phyloP scores from a whole-genome alignment of 352 stramenopile genomes.

The Phytophthora kernoviae region DNA sequence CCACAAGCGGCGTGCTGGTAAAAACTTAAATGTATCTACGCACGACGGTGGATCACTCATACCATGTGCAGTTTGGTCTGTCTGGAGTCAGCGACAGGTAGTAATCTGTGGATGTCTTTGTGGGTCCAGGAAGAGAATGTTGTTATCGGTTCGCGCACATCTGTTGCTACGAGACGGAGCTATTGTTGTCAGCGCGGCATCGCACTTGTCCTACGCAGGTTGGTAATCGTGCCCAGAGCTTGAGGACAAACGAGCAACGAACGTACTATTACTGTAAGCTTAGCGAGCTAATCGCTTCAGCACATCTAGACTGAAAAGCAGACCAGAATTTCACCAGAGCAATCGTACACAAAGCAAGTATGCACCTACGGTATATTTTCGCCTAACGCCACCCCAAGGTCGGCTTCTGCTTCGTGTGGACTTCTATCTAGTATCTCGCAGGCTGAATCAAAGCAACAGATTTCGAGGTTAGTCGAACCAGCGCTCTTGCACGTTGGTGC shows the following conservation, averaged over 20 bases:
- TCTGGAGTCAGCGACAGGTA: not conserved
- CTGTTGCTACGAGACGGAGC: not conserved
- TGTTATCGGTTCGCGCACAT: conserved; percentile 4
- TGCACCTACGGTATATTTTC: conserved; percentile 26
- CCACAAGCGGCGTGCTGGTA: conserved; percentile 15
- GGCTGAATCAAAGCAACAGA: conserved; percentile 1
- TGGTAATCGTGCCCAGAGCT: conserved; percentile 8
- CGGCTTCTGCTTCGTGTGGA: conserved; percentile 9
- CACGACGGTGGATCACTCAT: conserved; percentile 19
- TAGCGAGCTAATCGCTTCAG: too few relatives aligned
- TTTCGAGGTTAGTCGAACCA: conserved; percentile 68
- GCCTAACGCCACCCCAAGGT: conserved; percentile 1
- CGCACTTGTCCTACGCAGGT: too few relatives aligned
- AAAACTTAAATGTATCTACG: conserved; percentile 25
- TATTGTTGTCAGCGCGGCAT: too few relatives aligned
- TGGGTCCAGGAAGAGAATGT: not conserved
- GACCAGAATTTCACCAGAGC: conserved; percentile 15
- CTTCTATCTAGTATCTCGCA: conserved; percentile 9
- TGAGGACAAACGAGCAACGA: conserved; percentile 4
- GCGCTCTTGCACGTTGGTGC: conserved; percentile 39
- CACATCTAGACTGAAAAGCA: too few relatives aligned
- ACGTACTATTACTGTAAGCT: too few relatives aligned
- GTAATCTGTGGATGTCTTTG: not conserved
- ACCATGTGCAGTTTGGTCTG: conserved; percentile 2
- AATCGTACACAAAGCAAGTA: conserved; percentile 3